Evolutionary conservation across 192 early-diverging fungal species (phyloP), one percentile per base, ranked within the genome.

Genomic region (Umbelopsis sp.): DNA sequence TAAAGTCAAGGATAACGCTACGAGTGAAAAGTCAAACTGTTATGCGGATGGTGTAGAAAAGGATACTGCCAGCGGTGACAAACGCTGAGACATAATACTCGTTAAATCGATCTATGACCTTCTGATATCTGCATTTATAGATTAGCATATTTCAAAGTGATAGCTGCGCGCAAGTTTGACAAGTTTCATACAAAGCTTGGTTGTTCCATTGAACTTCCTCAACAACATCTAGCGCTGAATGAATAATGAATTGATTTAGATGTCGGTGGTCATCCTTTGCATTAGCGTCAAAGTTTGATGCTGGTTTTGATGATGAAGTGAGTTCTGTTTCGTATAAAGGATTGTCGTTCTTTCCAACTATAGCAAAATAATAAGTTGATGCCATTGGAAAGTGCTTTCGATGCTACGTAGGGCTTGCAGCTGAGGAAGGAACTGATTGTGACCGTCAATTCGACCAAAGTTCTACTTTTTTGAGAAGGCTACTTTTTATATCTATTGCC

Each of bases 301-400:
- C 70, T 1, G 76, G 68, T 68, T 74, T 74, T 37, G 81, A 82
- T 35, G 85, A 79, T 65, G 84, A 79, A 25, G 87, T 88, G 69
- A 96, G 91, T 68, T 98, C 97, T 52, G 93, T 87, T 78, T 99
- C 98, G 81, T 95, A 99, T 45, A 99, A 82, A 33, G 98, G 98
- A 72, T 93, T 93, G 82, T 99, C 98, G 41, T 91, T 88, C 50
- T 94, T 91, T 6, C 97, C 96, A 47, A 98, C 92, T 70, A 98
- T 95, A 49, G 85, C 93, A 88, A 98, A 97, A 75, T 96, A 97
- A 55, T 85, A 93, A 15, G 55, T 61, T 61, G 55, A 25, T 61
- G 55, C 27, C 55, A 61, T 61, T 33, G 5, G 15, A 27, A n/a
- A 49, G 48, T 20, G 12, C 18, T 49, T 9, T 41, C 37, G 48